Evolutionary conservation across 371 early-diverging fungal species (phyloP).

Genomic region (Lichtheimia ramosa): DNA sequence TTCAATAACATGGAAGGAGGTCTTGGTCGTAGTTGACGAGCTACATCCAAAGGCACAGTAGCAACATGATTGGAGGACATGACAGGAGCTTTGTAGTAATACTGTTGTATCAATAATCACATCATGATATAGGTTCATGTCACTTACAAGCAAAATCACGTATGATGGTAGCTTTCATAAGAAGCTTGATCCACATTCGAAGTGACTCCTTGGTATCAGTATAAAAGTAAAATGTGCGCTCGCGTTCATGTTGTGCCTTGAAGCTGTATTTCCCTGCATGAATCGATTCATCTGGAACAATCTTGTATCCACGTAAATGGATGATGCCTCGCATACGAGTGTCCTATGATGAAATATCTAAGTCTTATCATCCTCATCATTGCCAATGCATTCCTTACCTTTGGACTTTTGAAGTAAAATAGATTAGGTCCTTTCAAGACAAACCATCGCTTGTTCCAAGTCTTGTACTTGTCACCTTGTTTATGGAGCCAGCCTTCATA

Average conservation of each 20-base stretch:
- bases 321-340: conserved; percentile 46
- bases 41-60: conserved; percentile 62
- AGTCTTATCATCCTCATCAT: not conserved
- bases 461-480: conserved; percentile 62
- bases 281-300: conserved; percentile 52
- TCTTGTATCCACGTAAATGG: conserved; percentile 45
- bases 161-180: conserved; percentile 75
- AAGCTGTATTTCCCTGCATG: conserved; percentile 61
- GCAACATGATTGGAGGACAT: conserved; percentile 63
- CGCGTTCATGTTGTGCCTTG: conserved; percentile 50
- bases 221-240: conserved; percentile 65
- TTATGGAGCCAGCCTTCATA: conserved; percentile 68
- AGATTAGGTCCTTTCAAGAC: conserved; percentile 63
- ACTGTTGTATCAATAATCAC: no score
- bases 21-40: conserved; percentile 63
- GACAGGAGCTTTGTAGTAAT: conserved; percentile 53
- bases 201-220: conserved; percentile 56
- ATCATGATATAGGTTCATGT: not conserved
- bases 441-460: conserved; percentile 72
- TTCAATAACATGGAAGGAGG: conserved; percentile 55
- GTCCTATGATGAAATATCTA: conserved; percentile 21
- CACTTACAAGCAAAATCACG: conserved; percentile 34
- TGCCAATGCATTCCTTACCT: conserved; percentile 25
- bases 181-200: conserved; percentile 64
- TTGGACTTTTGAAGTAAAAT: conserved; percentile 65